These are phyloP conservation scores for Phytopythium oedochilum DNA, from an alignment of 352 stramenopile species.

Conservation along the genomic window DNA sequence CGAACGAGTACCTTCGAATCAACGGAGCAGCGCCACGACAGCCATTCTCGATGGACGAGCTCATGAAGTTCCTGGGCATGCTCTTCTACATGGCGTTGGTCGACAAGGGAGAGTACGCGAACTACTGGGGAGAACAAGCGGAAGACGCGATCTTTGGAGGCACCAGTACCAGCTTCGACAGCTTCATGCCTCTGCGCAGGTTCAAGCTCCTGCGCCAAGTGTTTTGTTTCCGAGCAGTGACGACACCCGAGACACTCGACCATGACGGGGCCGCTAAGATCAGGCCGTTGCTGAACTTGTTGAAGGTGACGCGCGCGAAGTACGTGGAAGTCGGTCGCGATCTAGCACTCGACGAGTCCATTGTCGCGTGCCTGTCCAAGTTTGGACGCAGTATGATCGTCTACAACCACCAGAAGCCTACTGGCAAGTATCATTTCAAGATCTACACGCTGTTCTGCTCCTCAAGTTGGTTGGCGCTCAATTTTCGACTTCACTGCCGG, in stretches of 20 bases:
- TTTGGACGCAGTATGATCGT: conserved; percentile 17
- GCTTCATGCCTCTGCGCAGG: conserved; percentile 11
- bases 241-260: background rate
- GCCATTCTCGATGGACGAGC: conserved; percentile 16
- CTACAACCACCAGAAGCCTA: conserved; percentile 24
- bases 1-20: conserved; percentile 6
- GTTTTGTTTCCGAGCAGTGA: conserved; percentile 15
- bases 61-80: conserved; percentile 29
- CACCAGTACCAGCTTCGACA: conserved; percentile 1
- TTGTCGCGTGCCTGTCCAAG: conserved; percentile 19
- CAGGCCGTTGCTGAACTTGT: conserved; percentile 14
- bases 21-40: background rate
- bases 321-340: conserved; percentile 20
- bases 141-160: conserved; percentile 10
- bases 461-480: conserved; percentile 20
- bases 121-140: conserved; percentile 24
- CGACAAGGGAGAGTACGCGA: conserved; percentile 19
- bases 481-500: conserved; percentile 22
- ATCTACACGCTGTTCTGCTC: conserved; percentile 27
- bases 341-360: conserved; percentile 21
- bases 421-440: conserved; percentile 28
- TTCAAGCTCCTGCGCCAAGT: conserved; percentile 15
- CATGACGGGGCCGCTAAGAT: conserved; percentile 10
- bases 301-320: conserved; percentile 14
- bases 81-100: conserved; percentile 22